phyloP scores from a whole-genome alignment of 176 grass and related monocot species.

The Cenchrus americanus region DNA sequence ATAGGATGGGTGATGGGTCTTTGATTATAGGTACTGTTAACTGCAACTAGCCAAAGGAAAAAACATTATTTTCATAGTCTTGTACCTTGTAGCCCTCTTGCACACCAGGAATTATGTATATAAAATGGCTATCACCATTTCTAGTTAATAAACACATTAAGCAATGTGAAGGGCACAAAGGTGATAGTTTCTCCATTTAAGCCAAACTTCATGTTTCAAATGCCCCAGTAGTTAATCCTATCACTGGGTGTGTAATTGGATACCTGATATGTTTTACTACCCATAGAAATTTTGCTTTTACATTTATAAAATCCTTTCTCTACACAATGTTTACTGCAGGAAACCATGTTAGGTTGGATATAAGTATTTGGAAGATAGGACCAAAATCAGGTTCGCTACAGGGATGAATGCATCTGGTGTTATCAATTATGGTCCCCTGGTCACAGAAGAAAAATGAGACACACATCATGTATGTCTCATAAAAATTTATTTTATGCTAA shows the following conservation, averaged over 20 bases:
- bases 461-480: constrained; percentile 27
- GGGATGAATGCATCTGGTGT: constrained; percentile 77
- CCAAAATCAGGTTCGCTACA: constrained; percentile 53
- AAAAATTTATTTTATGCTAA: neutral
- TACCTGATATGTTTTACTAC: neutral
- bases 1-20: too few species aligned
- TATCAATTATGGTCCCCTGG: constrained; percentile 55
- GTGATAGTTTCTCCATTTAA: constrained; percentile 96
- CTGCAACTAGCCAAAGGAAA: too few species aligned
- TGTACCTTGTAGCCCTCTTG: neutral
- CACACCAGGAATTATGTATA: neutral
- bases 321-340: constrained; percentile 32
- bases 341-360: constrained; percentile 85
- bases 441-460: constrained; percentile 85
- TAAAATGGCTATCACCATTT: constrained; percentile 29
- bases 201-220: constrained; percentile 99
- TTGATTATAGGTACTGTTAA: too few species aligned
- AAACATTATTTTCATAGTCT: too few species aligned
- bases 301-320: too few species aligned
- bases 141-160: constrained; percentile 50
- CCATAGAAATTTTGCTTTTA: neutral
- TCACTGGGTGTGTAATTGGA: constrained; percentile 76
- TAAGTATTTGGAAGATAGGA: constrained; percentile 49
- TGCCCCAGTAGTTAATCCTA: constrained; percentile 85
- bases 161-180: constrained; percentile 77